Conservation (phyloP, 23 red algal species). For the Pyropia yezoensis region DNA sequence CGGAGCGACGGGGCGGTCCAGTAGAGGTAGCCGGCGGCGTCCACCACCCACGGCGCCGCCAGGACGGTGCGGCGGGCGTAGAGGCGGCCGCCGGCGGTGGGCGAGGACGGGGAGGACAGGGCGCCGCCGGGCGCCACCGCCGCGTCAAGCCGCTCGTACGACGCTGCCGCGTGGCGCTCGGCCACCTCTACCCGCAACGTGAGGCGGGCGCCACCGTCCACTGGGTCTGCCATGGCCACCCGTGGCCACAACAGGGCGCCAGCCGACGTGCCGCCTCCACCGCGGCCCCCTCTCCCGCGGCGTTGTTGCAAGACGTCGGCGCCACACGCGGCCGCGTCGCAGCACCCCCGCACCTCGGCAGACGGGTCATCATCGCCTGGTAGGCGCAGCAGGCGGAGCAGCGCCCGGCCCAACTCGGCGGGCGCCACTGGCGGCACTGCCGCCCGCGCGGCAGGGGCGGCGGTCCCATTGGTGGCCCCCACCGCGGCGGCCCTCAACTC, state of each 20-base stretch:
- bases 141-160: conserved; percentile 18
- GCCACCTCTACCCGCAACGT: conserved; percentile 4
- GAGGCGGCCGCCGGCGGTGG: neutral
- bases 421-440: neutral
- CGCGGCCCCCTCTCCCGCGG: no score
- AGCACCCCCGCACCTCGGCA: no score
- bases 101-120: neutral
- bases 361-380: no score
- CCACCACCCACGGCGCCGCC: conserved; percentile 43
- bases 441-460: neutral
- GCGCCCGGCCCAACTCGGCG: neutral
- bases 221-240: neutral
- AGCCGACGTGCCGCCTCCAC: no score
- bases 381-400: conserved; percentile 3
- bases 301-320: no score
- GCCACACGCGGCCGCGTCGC: no score
- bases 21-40: conserved; percentile 29
- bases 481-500: neutral
- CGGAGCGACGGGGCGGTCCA: conserved; percentile 37
- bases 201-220: conserved; percentile 1
- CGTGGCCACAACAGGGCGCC: conserved; percentile 11
- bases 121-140: neutral
- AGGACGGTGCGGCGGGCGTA: conserved; percentile 4
- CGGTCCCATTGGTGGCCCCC: neutral
- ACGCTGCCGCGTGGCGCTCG: conserved; percentile 16